phyloP scores from a whole-genome alignment of 2,329 filamentous ascomycete species.

The Scedosporium apiospermum region DNA sequence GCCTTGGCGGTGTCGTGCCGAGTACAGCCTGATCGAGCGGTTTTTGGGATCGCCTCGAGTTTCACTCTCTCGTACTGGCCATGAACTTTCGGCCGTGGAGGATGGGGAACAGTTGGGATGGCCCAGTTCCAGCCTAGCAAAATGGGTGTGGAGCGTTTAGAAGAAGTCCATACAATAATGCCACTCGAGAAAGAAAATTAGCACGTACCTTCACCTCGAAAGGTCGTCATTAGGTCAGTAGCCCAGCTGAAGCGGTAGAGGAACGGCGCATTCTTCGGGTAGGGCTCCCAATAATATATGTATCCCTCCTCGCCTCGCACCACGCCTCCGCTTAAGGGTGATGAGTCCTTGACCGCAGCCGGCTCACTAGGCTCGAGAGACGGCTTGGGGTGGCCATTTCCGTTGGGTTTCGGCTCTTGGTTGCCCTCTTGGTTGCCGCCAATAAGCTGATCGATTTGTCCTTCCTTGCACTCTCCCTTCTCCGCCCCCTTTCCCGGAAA shows the following conservation, averaged over 20 bases:
- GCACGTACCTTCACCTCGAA: constrained; percentile 43
- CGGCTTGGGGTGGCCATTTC: not conserved
- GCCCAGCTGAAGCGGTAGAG: constrained; percentile 44
- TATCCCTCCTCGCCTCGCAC: constrained; percentile 18
- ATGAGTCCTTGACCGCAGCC: not conserved
- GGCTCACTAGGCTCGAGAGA: not conserved
- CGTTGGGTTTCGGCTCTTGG: not conserved
- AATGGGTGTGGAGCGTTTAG: not conserved
- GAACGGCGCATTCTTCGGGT: constrained; percentile 40
- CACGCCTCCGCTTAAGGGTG: not conserved
- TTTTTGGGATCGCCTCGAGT: constrained; percentile 29
- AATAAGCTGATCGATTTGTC: no score
- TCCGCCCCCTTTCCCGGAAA: not conserved
- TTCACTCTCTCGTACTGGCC: constrained; percentile 26
- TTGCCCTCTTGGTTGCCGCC: not conserved
- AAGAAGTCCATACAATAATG: not conserved
- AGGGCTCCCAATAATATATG: constrained; percentile 53
- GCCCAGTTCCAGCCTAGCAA: constrained; percentile 47
- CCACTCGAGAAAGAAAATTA: not conserved
- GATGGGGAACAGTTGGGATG: constrained; percentile 36
- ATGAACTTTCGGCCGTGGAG: constrained; percentile 31
- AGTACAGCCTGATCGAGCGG: constrained; percentile 35
- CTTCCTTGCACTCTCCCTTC: not conserved
- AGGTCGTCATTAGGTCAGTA: constrained; percentile 42
- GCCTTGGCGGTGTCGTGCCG: constrained; percentile 29